Evolutionary conservation across 2,329 filamentous ascomycete species (phyloP).

Genomic region (Chrysoporthe austroafricana): DNA sequence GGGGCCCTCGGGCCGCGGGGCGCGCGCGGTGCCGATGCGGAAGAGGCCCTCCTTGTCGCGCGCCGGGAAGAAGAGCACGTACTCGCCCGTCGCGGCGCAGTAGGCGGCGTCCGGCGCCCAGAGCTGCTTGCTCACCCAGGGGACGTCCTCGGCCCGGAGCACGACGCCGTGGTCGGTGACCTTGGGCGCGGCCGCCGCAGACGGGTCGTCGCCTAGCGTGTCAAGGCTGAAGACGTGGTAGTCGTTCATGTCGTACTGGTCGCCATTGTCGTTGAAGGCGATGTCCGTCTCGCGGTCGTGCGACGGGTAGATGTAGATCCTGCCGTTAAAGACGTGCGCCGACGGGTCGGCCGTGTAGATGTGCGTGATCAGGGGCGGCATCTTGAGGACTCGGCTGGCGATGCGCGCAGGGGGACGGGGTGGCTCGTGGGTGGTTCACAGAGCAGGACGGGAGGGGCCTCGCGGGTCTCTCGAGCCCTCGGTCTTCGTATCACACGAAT

Average conservation of each 20-base stretch:
- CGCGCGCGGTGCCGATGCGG: slow-evolving; percentile 72
- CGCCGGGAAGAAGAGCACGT: slow-evolving; percentile 79
- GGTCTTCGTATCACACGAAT: too few relatives aligned
- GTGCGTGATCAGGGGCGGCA: slow-evolving; percentile 70
- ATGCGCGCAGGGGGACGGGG: background rate
- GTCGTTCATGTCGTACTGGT: slow-evolving; percentile 84
- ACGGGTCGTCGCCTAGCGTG: slow-evolving; percentile 51
- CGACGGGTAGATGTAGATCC: slow-evolving; percentile 79
- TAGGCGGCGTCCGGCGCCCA: slow-evolving; percentile 78
- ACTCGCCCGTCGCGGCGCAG: slow-evolving; percentile 62
- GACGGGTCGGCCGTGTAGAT: slow-evolving; percentile 81
- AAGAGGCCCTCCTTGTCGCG: slow-evolving; percentile 72
- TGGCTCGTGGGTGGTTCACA: background rate
- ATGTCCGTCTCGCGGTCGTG: slow-evolving; percentile 76
- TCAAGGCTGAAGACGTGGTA: slow-evolving; percentile 75
- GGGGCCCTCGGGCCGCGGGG: slow-evolving; percentile 68
- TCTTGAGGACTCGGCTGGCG: slow-evolving; percentile 31
- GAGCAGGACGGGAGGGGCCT: background rate
- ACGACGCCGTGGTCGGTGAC: slow-evolving; percentile 76
- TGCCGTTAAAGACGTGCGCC: slow-evolving; percentile 77
- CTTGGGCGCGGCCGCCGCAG: slow-evolving; percentile 33
- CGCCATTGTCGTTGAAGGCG: slow-evolving; percentile 79
- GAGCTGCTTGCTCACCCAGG: slow-evolving; percentile 78
- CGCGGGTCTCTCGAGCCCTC: too few relatives aligned
- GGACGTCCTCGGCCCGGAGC: slow-evolving; percentile 66